These are phyloP conservation scores for Cystobasidium slooffiae DNA, from an alignment of 1,284 basidiomycete genomes.

Conservation along the genomic window DNA sequence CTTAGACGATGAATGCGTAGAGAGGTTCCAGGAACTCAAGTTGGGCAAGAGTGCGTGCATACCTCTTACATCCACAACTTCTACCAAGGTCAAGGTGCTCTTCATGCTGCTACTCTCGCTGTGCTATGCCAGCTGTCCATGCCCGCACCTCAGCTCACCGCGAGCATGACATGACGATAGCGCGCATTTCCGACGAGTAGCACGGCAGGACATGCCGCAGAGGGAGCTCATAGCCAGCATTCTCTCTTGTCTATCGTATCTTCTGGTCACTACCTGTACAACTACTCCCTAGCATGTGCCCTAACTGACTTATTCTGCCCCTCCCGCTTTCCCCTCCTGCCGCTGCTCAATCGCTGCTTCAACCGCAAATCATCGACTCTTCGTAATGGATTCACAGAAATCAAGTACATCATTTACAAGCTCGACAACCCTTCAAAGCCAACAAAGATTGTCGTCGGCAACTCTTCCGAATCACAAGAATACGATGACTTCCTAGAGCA, in stretches of 20 bases:
- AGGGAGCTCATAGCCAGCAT: not conserved
- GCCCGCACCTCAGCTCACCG: not conserved
- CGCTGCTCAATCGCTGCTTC: no score
- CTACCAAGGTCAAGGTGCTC: not conserved
- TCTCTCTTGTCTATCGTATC: not conserved
- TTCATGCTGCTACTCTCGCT: not conserved
- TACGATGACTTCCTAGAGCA: conserved; percentile 80
- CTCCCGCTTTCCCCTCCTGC: conserved; percentile 1
- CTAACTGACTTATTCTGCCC: not conserved
- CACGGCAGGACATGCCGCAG: not conserved
- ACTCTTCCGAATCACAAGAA: conserved; percentile 61
- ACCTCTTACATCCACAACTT: not conserved
- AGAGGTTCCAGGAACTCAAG: conserved; percentile 69
- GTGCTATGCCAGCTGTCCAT: not conserved
- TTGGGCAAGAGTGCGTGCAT: conserved; percentile 66
- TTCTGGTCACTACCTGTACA: not conserved
- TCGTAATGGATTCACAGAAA: conserved; percentile 55
- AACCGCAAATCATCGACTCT: not conserved
- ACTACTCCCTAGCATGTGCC: not conserved
- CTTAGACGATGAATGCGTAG: conserved; percentile 67
- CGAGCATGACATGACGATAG: conserved; percentile 4
- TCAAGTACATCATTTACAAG: conserved; percentile 85
- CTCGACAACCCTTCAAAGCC: conserved; percentile 62
- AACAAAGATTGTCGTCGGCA: conserved; percentile 76
- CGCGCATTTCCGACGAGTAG: not conserved